Percentiles rank a stretch among this genome's conserved stretches.
These are phyloP conservation scores for Sporothrix schenckii DNA, from an alignment of 2,329 filamentous ascomycete species.

Conservation along the genomic window DNA sequence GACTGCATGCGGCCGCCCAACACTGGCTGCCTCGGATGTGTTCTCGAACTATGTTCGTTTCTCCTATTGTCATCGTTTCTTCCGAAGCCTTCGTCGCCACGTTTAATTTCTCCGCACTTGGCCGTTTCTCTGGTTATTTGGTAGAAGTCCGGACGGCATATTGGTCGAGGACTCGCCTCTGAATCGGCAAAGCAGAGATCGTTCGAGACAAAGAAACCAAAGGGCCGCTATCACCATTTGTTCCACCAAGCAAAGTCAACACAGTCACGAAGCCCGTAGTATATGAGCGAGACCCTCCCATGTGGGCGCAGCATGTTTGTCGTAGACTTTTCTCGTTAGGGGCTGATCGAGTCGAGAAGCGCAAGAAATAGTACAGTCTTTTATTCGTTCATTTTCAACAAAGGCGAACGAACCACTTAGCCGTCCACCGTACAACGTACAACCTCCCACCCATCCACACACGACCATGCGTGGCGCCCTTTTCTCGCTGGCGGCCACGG, in stretches of 20 bases:
- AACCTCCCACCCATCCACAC: neutral
- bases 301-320: neutral
- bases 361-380: neutral
- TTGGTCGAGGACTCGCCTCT: neutral
- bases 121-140: conserved; percentile 20
- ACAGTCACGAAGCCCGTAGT: neutral
- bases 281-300: neutral
- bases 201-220: neutral
- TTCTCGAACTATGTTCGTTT: neutral
- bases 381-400: neutral
- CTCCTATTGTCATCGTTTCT: neutral
- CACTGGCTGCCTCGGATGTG: too few relatives aligned
- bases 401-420: too few relatives aligned
- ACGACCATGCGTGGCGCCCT: conserved; percentile 23
- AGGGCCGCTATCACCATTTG: neutral
- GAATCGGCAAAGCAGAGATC: conserved; percentile 16
- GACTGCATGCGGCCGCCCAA: neutral
- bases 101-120: conserved; percentile 11
- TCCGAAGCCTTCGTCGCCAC: neutral
- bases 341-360: neutral
- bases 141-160: conserved; percentile 22
- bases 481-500: conserved; percentile 21
- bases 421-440: too few relatives aligned
- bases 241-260: neutral
- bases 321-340: neutral